Conservation (phyloP, 2,329 filamentous ascomycete species). For the Talaromyces sp. region DNA sequence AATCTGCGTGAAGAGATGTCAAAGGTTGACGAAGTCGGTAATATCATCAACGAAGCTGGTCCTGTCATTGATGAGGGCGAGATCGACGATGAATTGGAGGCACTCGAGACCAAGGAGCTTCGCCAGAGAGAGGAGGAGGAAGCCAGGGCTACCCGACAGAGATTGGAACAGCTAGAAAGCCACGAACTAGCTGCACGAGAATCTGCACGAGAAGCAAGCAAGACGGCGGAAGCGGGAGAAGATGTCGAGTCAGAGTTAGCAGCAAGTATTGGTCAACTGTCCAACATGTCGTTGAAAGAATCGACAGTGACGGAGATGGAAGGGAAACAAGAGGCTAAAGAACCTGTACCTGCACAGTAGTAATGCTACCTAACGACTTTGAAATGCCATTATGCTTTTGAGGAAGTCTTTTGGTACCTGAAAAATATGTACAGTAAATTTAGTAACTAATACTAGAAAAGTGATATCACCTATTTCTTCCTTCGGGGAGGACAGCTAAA, state of each 20-base stretch:
- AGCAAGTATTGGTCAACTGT: slow-evolving; percentile 36
- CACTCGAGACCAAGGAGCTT: slow-evolving; percentile 59
- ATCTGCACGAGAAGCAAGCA: slow-evolving; percentile 28
- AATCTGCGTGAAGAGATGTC: slow-evolving; percentile 72
- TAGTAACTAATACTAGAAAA: neutral
- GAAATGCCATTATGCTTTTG: neutral
- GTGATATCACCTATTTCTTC: neutral
- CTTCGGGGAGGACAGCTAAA: no score
- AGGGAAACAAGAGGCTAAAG: neutral
- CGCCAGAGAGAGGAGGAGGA: slow-evolving; percentile 46
- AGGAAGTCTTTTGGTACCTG: neutral
- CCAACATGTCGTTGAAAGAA: slow-evolving; percentile 36
- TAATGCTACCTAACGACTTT: neutral
- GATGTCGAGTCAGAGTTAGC: slow-evolving; percentile 22
- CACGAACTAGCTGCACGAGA: slow-evolving; percentile 40
- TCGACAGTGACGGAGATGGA: neutral
- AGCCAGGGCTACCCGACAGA: slow-evolving; percentile 44
- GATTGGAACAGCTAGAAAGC: slow-evolving; percentile 46
- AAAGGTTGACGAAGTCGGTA: slow-evolving; percentile 74
- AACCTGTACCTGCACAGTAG: slow-evolving; percentile 11
- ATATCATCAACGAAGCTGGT: slow-evolving; percentile 64
- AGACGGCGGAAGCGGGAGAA: slow-evolving; percentile 18
- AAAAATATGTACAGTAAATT: neutral
- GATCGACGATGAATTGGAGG: slow-evolving; percentile 81
- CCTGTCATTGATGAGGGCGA: slow-evolving; percentile 68